Conservation (phyloP, 202 grass and related monocot genomes). For the Bolboschoenoplectus hybrid region DNA sequence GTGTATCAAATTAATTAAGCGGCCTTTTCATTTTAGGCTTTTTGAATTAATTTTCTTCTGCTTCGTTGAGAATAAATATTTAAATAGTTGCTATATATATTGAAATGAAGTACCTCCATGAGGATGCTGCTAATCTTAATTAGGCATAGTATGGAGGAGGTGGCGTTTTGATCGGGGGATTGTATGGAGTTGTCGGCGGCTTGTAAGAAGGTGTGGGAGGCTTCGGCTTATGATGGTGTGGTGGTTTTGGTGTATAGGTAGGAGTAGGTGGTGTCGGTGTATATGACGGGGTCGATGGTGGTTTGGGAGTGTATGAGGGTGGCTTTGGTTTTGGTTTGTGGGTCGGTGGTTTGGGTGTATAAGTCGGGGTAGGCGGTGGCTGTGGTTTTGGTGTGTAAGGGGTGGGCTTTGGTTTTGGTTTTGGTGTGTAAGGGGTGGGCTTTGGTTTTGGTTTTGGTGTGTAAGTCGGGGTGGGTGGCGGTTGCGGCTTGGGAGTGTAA, state of each 20-base stretch:
- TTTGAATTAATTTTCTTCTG: not conserved
- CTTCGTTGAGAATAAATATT: not conserved
- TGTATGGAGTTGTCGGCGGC: slow-evolving; percentile 21
- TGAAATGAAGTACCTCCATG: slow-evolving; percentile 18
- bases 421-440: not conserved
- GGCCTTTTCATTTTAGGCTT: not conserved
- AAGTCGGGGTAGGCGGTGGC: not conserved
- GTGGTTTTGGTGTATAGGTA: not conserved
- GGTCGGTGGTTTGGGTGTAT: not conserved
- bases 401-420: not conserved
- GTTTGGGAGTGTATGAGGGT: not conserved
- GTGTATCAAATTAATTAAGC: not conserved
- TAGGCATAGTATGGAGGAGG: slow-evolving; percentile 25
- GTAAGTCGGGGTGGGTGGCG: not conserved
- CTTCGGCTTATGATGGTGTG: slow-evolving; percentile 29
- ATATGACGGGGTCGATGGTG: not conserved
- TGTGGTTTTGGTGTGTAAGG: slow-evolving; percentile 21
- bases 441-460: not conserved
- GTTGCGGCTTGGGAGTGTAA: not conserved
- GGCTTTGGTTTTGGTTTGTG: not conserved
- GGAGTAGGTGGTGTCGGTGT: not conserved
- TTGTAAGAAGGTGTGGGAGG: slow-evolving; percentile 10
- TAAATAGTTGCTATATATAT: not conserved
- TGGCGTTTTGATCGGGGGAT: slow-evolving; percentile 24
- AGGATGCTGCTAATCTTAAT: not conserved